phyloP scores from a whole-genome alignment of 768 basidiomycete genomes.

The Roridomyces roridus region DNA sequence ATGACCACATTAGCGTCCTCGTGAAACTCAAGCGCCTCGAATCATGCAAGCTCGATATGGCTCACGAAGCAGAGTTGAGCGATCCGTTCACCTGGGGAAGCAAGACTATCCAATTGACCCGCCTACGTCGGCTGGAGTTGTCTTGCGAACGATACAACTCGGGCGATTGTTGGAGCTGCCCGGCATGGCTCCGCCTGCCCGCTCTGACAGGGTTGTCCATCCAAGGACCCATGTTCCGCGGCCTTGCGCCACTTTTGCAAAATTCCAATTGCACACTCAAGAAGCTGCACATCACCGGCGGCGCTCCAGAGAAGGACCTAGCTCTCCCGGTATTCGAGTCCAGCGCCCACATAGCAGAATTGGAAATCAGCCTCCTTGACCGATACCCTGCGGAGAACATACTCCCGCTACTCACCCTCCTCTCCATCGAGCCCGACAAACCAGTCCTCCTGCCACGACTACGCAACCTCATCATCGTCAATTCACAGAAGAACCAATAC shows the following conservation, averaged over 20 bases:
- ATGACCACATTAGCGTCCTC: slow-evolving; percentile 1
- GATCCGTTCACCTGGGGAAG: background rate
- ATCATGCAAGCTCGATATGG: background rate
- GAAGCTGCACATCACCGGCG: background rate
- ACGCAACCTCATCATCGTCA: background rate
- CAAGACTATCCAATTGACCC: background rate
- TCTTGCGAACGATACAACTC: too few relatives aligned
- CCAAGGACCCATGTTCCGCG: background rate
- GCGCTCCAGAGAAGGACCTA: background rate
- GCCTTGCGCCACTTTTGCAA: background rate
- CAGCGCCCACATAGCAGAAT: background rate
- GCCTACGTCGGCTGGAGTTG: slow-evolving; percentile 2
- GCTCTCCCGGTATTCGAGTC: background rate
- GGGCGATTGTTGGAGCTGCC: too few relatives aligned
- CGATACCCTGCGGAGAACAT: too few relatives aligned
- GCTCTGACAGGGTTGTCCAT: slow-evolving; percentile 4
- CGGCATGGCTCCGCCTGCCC: too few relatives aligned
- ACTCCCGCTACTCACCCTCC: background rate
- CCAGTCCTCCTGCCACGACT: background rate
- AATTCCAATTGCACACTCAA: background rate
- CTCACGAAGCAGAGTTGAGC: background rate
- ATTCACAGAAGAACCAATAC: background rate
- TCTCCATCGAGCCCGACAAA: background rate
- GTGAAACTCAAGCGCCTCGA: background rate
- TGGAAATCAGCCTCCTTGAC: too few relatives aligned